These are phyloP conservation scores for Aspergillus ochraceoroseus DNA, from an alignment of 2,329 filamentous ascomycete genomes.

Conservation along the genomic window DNA sequence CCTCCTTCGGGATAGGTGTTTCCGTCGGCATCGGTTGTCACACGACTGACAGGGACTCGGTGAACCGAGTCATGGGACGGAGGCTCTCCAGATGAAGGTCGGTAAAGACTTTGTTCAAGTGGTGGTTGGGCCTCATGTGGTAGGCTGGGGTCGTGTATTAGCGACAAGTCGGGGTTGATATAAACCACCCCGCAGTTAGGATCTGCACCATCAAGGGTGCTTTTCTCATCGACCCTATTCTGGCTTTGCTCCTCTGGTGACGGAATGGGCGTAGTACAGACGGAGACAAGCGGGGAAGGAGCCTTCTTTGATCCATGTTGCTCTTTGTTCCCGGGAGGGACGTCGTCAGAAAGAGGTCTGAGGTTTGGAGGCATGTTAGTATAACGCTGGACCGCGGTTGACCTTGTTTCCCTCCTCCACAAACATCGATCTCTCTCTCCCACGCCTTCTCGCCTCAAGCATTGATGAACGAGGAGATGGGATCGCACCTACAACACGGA, in stretches of 20 bases:
- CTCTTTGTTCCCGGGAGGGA: conserved; percentile 1
- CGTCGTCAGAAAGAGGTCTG: conserved; percentile 5
- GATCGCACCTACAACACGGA: too few relatives aligned
- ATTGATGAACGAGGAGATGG: neutral
- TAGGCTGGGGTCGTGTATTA: neutral
- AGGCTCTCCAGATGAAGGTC: conserved; percentile 25
- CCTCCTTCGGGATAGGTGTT: conserved; percentile 78
- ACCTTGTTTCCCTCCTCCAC: conserved; percentile 14
- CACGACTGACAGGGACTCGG: conserved; percentile 30
- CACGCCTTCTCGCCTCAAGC: neutral
- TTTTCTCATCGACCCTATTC: neutral
- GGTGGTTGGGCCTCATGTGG: conserved; percentile 2
- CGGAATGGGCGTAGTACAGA: neutral
- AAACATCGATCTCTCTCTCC: conserved; percentile 5
- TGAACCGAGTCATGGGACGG: conserved; percentile 24
- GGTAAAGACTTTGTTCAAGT: conserved; percentile 18
- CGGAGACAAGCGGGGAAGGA: neutral
- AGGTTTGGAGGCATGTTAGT: conserved; percentile 12
- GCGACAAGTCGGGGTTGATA: conserved; percentile 10
- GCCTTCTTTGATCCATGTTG: neutral
- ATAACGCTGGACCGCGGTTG: conserved; percentile 11
- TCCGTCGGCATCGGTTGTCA: conserved; percentile 44
- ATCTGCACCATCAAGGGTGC: neutral
- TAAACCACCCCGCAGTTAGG: neutral
- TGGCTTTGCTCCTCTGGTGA: neutral